Conservation (phyloP, 228 moss, liverwort and hornwort species). For the Sphagnum magellanicum region DNA sequence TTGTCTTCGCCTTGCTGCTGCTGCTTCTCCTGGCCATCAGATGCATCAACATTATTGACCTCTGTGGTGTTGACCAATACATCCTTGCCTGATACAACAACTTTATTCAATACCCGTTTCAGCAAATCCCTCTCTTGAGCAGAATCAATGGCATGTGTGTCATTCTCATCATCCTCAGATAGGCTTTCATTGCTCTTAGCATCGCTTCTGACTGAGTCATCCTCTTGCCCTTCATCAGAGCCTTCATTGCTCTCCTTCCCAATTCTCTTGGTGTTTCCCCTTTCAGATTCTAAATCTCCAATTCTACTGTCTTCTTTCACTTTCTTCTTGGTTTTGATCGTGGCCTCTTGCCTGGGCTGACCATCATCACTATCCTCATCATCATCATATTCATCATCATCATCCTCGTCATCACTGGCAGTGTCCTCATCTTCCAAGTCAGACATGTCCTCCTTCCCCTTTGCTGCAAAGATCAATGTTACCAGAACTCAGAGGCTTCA, state of each 20-base stretch:
- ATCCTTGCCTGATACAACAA: slow-evolving; percentile 37
- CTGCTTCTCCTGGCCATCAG: slow-evolving; percentile 3
- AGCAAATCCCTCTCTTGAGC: slow-evolving; percentile 60
- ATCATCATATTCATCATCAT: slow-evolving; percentile 16
- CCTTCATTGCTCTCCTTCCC: slow-evolving; percentile 29
- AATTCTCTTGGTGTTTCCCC: not conserved
- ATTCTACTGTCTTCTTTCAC: slow-evolving; percentile 10
- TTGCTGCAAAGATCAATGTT: slow-evolving; percentile 1
- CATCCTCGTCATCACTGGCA: slow-evolving; percentile 50
- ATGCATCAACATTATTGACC: not conserved
- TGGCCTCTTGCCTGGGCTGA: slow-evolving; percentile 7
- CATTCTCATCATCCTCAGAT: slow-evolving; percentile 9
- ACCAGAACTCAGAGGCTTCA: not conserved
- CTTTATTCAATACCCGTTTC: slow-evolving; percentile 54
- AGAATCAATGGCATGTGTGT: slow-evolving; percentile 14
- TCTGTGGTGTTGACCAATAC: slow-evolving; percentile 9
- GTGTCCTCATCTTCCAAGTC: slow-evolving; percentile 20
- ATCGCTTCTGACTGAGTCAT: slow-evolving; percentile 34
- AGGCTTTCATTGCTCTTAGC: slow-evolving; percentile 19
- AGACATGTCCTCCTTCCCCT: slow-evolving; percentile 9
- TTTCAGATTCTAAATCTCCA: not conserved
- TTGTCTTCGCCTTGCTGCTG: slow-evolving; percentile 10
- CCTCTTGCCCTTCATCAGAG: slow-evolving; percentile 15
- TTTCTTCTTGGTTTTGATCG: slow-evolving; percentile 20
- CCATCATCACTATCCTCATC: slow-evolving; percentile 20